phyloP scores from a whole-genome alignment of 306 rosid genomes.

The Vigna reflexopilosa region DNA sequence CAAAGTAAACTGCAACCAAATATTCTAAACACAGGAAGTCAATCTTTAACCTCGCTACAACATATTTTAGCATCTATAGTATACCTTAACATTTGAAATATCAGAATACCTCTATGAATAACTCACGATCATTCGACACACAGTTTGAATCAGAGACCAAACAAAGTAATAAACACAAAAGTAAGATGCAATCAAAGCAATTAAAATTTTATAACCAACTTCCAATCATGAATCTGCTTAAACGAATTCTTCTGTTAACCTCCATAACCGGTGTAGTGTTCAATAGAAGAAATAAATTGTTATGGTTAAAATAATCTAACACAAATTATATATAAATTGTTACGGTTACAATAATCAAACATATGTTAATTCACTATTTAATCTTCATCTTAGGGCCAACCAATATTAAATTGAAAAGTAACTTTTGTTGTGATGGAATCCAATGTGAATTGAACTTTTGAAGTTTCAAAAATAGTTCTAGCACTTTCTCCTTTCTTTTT shows the following conservation, averaged over 20 bases:
- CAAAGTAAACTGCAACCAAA: conserved; percentile 6
- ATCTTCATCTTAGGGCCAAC: too few relatives aligned
- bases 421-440: too few relatives aligned
- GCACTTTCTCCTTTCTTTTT: too few relatives aligned
- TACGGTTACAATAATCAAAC: too few relatives aligned
- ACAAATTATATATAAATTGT: too few relatives aligned
- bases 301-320: too few relatives aligned
- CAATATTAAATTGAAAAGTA: too few relatives aligned
- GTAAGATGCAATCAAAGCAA: not conserved
- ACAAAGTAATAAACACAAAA: conserved; percentile 31
- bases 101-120: conserved; percentile 13
- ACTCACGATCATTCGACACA: conserved; percentile 5
- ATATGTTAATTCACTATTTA: too few relatives aligned
- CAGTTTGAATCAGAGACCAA: conserved; percentile 17
- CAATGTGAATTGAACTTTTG: too few relatives aligned
- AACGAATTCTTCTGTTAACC: conserved; percentile 80
- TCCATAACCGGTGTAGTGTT: conserved; percentile 81
- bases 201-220: conserved; percentile 59
- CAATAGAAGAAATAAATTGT: too few relatives aligned
- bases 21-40: conserved; percentile 17
- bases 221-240: conserved; percentile 74
- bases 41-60: conserved; percentile 31
- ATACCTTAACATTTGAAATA: conserved; percentile 14
- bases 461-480: too few relatives aligned
- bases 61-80: not conserved